Evolutionary conservation across 345 rosid genomes (phyloP), one percentile per base, ranked within the genome.

Genomic region (Bruguiera gymnorhiza): DNA sequence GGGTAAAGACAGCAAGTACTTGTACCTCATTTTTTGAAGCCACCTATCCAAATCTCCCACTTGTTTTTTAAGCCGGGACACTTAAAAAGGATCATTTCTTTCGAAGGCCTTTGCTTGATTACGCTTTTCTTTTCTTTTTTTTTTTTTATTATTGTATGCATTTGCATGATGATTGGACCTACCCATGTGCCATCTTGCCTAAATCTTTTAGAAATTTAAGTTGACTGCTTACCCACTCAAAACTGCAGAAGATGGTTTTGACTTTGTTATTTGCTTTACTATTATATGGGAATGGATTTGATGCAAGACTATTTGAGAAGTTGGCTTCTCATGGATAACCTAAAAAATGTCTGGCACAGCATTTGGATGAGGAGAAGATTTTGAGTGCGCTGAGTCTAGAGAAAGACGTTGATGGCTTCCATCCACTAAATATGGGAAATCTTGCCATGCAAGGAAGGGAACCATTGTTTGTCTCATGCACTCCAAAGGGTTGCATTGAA

Each of bases 401-500:
- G 80, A 95, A 95, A 80, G 60, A 56, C 24, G 60, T 56, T 3
- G 60, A 56, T 56, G 60, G 60, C 29, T 56, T 56, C 60, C 60
- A 56, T 56, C 60, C 60, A 21, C 6, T 56, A 10, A 56, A 56
- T 56, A 56, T 56, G 30, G 60, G 60, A 27, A 56, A 56, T 24
- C 60, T 56, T 3, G 60, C 60, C 60, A 56, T 56, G 60, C 26
- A 4, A 6, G 97, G 96, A 72, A 86, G 88, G 82, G 97, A 94
- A 64, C 98, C 97, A 0, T 75, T 88, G 58, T 91, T 88, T 78
- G 76, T 94, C 53, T 83, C 97, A 51, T 91, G 97, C 82, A 87
- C 97, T 26, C 90, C 97, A 2, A 88, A 95, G 77, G 99, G 88
- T 48, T 91, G 96, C 79, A 70, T 91, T 16, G 97, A 95, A 87